phyloP scores from a whole-genome alignment of 2,329 filamentous ascomycete genomes.

The Epichloe aotearoae region DNA sequence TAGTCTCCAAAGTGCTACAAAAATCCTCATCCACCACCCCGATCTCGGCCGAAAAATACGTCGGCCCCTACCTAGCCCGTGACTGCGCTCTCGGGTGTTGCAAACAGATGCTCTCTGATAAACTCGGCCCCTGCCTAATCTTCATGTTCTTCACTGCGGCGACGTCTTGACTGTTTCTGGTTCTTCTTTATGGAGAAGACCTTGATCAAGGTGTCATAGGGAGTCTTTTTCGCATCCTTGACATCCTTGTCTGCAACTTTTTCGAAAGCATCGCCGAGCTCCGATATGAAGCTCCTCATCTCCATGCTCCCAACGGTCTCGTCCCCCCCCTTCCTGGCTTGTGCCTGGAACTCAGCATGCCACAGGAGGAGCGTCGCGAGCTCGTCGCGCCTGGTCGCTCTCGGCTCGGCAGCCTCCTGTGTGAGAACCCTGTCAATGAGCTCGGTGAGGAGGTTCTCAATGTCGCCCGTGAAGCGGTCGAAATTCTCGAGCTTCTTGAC shows the following conservation, averaged over 20 bases:
- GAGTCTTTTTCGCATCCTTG: neutral
- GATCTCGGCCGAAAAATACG: too few species aligned
- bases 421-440: neutral
- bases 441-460: neutral
- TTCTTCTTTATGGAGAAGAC: neutral
- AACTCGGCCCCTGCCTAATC: neutral
- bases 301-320: neutral
- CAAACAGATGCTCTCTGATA: too few species aligned
- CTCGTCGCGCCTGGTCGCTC: neutral
- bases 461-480: neutral
- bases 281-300: neutral
- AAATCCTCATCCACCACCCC: too few species aligned
- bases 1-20: too few species aligned
- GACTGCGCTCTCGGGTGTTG: too few species aligned
- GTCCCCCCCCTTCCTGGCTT: neutral
- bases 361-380: neutral
- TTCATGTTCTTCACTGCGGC: neutral
- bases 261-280: neutral
- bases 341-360: neutral
- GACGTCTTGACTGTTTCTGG: neutral
- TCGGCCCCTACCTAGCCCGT: too few species aligned
- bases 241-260: neutral
- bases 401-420: neutral
- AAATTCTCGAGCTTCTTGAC: neutral
- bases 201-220: slow-evolving; percentile 1